Evolutionary conservation across 306 rosid genomes (phyloP).

Genomic region (Cicer chorassanicum): DNA sequence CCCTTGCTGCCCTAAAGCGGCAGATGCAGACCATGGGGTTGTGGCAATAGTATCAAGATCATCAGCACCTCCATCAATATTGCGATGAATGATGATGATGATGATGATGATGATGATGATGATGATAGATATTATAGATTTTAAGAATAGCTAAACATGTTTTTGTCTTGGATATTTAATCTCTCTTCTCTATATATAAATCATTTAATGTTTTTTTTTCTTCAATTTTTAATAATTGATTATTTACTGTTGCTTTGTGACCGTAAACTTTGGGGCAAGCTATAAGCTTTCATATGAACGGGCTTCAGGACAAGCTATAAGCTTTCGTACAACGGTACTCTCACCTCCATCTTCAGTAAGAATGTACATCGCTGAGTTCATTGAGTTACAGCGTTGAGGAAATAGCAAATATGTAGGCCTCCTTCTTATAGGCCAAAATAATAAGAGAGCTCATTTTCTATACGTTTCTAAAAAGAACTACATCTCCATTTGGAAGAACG

Average conservation of each 20-base stretch:
- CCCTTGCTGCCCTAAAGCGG: conserved; percentile 27
- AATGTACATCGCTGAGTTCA: background rate
- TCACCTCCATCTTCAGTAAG: background rate
- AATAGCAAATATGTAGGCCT: too few relatives aligned
- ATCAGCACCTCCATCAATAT: background rate
- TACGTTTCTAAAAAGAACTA: too few relatives aligned
- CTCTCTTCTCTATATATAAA: background rate
- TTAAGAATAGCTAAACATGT: background rate
- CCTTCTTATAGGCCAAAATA: too few relatives aligned
- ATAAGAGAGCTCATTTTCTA: too few relatives aligned
- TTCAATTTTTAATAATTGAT: background rate
- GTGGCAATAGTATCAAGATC: conserved; percentile 18
- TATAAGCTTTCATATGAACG: background rate
- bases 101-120: too few relatives aligned
- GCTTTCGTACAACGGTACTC: background rate
- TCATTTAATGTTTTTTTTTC: background rate
- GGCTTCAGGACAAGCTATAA: background rate
- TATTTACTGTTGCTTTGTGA: background rate
- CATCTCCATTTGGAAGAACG: too few relatives aligned
- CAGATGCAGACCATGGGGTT: conserved; percentile 34
- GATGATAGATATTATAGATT: background rate
- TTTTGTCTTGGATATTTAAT: background rate
- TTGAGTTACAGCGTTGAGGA: too few relatives aligned
- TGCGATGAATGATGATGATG: background rate
- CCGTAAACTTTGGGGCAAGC: background rate